Evolutionary conservation across 2,329 filamentous ascomycete genomes (phyloP), one percentile per base, ranked within the genome.

Genomic region (Diaporthe humulicola): DNA sequence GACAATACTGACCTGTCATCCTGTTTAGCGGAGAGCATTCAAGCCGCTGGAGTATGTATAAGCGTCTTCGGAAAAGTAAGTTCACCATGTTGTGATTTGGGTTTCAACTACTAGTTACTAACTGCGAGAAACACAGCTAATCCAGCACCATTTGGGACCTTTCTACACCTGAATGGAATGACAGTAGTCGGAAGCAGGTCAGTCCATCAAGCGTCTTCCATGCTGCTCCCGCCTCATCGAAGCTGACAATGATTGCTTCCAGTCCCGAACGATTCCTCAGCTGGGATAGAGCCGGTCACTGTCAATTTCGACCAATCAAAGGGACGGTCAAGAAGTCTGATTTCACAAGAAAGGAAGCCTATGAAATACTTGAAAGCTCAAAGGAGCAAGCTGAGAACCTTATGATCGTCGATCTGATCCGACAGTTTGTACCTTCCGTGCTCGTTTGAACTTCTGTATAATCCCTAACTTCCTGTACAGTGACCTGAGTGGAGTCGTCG

Each of bases 351-450:
- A 61, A 61, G 12, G 58, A 28, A 40, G 58, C 58, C 1, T 61
- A 61, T n/a, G 58, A 61, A 17, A 61, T 61, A 28, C 58, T 61
- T 15, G 58, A 38, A 4, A 61, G 36, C n/a, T 61, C 36, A 8
- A 61, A 61, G 9, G 58, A 61, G 38, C 58, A 61, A 42, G 58
- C 58, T 19, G 58, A 61, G 33, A 61, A 61, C 17, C 25, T 61
- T 0, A 61, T 61, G 58, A 61, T 61, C 15, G 58, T 61, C n/a
- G 58, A 61, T 42, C 58, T 58, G 22, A 58, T 58, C 33, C 56
- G 56, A 58, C 56, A 58, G 56, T 58, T 12, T 25, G 56, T 58
- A 12, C 12, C 17, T 8, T 2, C 56, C 56, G 6, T 38, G 19
- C 12, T 17, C n/a, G 30, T 28, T 2, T 14, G 8, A 15, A 28